phyloP scores from a whole-genome alignment of 768 basidiomycete genomes.

The Pilatotrama ljubarskyi region DNA sequence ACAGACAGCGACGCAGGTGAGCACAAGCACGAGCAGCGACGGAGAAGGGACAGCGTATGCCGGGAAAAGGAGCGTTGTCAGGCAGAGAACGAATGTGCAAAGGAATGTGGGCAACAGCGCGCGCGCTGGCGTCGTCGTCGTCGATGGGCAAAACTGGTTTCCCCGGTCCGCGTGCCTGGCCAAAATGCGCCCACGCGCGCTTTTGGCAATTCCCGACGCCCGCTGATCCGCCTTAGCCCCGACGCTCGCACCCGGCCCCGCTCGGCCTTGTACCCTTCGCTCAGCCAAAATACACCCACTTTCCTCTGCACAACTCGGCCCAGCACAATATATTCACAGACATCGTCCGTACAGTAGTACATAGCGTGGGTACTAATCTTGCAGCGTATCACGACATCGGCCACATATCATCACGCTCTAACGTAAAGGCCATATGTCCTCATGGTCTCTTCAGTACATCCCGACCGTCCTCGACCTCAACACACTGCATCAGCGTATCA shows the following conservation, averaged over 20 bases:
- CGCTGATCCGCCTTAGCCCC: background rate
- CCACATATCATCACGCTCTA: background rate
- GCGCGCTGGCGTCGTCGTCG: conserved; percentile 18
- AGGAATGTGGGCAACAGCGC: conserved; percentile 11
- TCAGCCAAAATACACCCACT: too few relatives aligned
- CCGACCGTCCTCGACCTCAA: background rate
- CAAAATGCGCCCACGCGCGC: conserved; percentile 1
- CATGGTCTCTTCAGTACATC: background rate
- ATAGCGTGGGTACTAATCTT: background rate
- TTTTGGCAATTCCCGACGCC: conserved; percentile 18
- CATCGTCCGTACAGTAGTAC: conserved; percentile 3
- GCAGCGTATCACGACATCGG: background rate
- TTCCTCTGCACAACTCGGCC: background rate
- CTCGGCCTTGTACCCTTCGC: background rate
- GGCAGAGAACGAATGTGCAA: conserved; percentile 6
- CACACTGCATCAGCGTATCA: background rate
- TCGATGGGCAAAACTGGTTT: conserved; percentile 8
- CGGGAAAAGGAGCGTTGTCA: conserved; percentile 8
- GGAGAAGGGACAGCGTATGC: conserved; percentile 6
- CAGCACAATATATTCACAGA: background rate
- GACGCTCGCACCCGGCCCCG: background rate
- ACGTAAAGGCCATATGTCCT: conserved; percentile 4
- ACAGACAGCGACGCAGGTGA: background rate
- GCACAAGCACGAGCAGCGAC: background rate
- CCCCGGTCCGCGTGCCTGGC: conserved; percentile 2